Evolutionary conservation across 768 basidiomycete species (phyloP), one percentile per base, ranked within the genome.

Genomic region (Sporobolomyces phaffii): DNA sequence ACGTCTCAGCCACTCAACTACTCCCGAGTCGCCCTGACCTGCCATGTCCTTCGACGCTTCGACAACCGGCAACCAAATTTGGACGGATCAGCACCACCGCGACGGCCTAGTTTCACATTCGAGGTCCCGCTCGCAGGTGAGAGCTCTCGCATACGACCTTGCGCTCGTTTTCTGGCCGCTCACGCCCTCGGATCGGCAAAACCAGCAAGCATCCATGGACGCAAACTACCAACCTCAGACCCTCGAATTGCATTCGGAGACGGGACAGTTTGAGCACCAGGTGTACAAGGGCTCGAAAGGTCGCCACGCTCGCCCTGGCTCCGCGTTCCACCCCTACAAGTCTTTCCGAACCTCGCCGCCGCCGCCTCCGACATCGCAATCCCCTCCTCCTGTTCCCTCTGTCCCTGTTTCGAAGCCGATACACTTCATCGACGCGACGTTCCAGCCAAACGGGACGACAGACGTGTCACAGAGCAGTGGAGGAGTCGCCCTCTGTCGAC

Each of bases 371-470:
- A 3, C 24, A 1, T 26, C 62, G 22, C 48, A 45, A 5, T 29
- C 41, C 20, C 15, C 47, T 20, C n/a, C 54, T 18, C 17, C 40
- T 14, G 28, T 33, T 1, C 2, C 38, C 15, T 5, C n/a, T n/a
- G n/a, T n/a, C n/a, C n/a, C n/a, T n/a, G n/a, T n/a, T n/a, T n/a
- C 36, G 6, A 41, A 38, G 24, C 28, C 56, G 4, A 60, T 61
- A 17, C 44, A 43, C 31, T 67, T 71, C 45, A 34, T 71, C 43
- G 62, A 67, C n/a, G 28, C 65, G 13, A 60, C 53, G 0, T 44
- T 51, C 20, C 53, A 53, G 26, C 9, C 43, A 5, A n/a, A n/a
- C n/a, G 5, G 38, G 10, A 38, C 9, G 45, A 53, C 10, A 10
- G 45, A 11, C 2, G 28, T 13, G 29, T 10, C 22, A 8, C 15